Evolutionary conservation across 441 rosid species (phyloP).

Genomic region (Croton laevigatus): DNA sequence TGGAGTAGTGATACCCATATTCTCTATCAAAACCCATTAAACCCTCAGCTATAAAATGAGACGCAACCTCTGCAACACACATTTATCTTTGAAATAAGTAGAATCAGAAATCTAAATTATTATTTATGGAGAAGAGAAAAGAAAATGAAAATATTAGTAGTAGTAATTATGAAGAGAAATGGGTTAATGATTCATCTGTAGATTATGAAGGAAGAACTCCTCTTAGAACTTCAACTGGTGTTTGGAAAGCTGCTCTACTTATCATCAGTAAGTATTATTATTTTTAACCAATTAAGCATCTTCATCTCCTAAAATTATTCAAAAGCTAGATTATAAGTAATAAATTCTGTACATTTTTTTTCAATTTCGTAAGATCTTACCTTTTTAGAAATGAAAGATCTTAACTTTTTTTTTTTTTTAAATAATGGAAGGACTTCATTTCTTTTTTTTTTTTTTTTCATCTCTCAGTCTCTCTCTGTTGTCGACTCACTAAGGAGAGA

Average conservation of each 20-base stretch:
- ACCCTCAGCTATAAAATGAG: neutral
- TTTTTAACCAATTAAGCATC: neutral
- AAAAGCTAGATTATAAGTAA: no score
- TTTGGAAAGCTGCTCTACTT: constrained; percentile 75
- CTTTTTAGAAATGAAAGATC: neutral
- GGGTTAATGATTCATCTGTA: constrained; percentile 39
- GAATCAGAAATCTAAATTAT: neutral
- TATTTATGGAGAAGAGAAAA: neutral
- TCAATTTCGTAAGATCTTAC: neutral
- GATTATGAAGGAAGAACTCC: constrained; percentile 37
- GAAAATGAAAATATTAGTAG: neutral
- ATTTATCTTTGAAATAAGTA: no score
- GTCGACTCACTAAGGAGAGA: no score
- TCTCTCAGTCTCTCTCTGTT: no score
- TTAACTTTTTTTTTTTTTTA: no score
- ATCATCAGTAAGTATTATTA: constrained; percentile 50
- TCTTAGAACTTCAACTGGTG: constrained; percentile 53
- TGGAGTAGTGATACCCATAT: neutral
- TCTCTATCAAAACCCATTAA: neutral
- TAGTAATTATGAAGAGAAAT: constrained; percentile 26
- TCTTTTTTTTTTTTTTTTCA: no score
- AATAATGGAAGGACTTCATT: no score
- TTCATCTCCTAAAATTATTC: no score
- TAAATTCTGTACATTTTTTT: no score
- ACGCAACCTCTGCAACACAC: no score